Evolutionary conservation across 169 alveolate genomes (phyloP).

Genomic region (Neospora caninum): DNA sequence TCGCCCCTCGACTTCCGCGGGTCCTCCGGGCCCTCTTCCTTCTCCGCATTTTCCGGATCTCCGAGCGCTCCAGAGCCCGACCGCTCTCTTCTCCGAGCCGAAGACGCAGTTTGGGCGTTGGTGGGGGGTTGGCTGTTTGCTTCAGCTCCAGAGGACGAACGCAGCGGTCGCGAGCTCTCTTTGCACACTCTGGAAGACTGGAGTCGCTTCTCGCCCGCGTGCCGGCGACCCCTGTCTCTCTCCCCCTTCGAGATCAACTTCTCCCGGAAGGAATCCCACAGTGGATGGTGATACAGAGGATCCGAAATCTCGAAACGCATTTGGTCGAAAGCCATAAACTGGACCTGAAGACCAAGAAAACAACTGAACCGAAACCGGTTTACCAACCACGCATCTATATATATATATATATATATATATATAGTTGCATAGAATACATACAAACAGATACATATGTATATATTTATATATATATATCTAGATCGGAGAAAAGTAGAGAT

Average conservation of each 20-base stretch:
- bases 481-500: too few species aligned
- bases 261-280: slow-evolving; percentile 35
- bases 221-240: not conserved
- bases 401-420: not conserved
- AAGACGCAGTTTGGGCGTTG: too few species aligned
- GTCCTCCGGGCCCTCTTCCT: too few species aligned
- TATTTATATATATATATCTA: too few species aligned
- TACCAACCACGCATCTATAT: not conserved
- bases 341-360: slow-evolving; percentile 6
- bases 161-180: not conserved
- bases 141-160: too few species aligned
- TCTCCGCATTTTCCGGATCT: too few species aligned
- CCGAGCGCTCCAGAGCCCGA: not conserved
- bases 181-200: not conserved
- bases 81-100: not conserved
- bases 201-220: not conserved
- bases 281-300: slow-evolving; percentile 40
- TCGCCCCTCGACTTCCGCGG: not conserved
- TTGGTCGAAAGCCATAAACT: slow-evolving; percentile 31
- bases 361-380: not conserved
- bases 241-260: not conserved
- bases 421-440: not conserved
- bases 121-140: too few species aligned
- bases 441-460: not conserved
- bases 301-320: slow-evolving; percentile 46